These are phyloP conservation scores for Herpetomonas samuelpessoai DNA, from an alignment of 208 protist genomes.

Conservation along the genomic window DNA sequence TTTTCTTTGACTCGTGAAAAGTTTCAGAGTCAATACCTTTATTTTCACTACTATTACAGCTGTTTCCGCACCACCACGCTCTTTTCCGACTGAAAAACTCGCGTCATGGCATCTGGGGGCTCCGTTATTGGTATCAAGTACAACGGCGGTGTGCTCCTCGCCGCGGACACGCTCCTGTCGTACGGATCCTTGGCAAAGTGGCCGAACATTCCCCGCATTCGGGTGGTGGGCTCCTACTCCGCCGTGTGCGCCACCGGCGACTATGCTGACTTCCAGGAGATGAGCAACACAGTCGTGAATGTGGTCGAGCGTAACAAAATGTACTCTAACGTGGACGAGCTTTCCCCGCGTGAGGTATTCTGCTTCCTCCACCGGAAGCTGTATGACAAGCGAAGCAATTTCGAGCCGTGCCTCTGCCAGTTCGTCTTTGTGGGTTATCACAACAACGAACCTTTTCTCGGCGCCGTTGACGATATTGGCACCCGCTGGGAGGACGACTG, in stretches of 20 bases:
- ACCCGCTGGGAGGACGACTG: conserved; percentile 92
- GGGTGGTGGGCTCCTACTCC: conserved; percentile 83
- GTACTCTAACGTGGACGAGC: conserved; percentile 73
- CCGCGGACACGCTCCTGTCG: conserved; percentile 95
- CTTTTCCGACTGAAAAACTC: neutral
- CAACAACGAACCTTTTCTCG: conserved; percentile 92
- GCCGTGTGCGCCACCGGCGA: conserved; percentile 94
- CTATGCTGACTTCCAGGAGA: conserved; percentile 96
- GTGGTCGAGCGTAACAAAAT: conserved; percentile 74
- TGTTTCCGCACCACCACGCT: neutral
- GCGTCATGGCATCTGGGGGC: conserved; percentile 93
- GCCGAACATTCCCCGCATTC: conserved; percentile 89
- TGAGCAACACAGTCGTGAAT: conserved; percentile 73
- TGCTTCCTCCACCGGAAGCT: conserved; percentile 92
- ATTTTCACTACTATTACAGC: neutral
- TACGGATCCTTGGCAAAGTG: conserved; percentile 97
- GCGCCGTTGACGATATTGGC: conserved; percentile 94
- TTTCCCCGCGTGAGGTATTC: conserved; percentile 90
- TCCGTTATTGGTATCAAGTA: conserved; percentile 97
- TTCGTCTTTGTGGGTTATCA: conserved; percentile 93
- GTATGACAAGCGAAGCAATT: conserved; percentile 94
- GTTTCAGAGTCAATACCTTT: neutral
- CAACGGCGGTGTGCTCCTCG: conserved; percentile 95
- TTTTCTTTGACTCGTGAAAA: neutral
- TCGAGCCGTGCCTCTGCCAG: conserved; percentile 96